Evolutionary conservation across 768 basidiomycete genomes (phyloP), one percentile per base, ranked within the genome.

Genomic region (Lentinus brumalis): DNA sequence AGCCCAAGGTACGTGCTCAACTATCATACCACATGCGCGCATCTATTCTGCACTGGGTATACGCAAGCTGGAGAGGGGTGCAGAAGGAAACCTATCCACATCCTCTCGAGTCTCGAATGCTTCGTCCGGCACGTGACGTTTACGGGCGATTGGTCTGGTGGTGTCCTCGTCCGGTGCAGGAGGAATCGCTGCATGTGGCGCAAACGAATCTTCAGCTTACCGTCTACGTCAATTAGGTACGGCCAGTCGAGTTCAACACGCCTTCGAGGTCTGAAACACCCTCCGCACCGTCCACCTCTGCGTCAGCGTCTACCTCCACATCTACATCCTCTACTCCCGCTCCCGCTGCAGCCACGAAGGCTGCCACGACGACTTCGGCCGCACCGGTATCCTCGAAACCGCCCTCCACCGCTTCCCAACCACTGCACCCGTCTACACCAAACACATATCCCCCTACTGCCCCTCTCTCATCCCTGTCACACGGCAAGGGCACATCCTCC

Each of bases 221-320:
- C 31, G 46, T 52, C 16, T 53, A 14, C 15, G 10, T 32, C 5
- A 6, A n/a, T 39, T 50, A 76, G 71, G 65, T 69, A 11, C 77
- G 74, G 7, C 92, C 92, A 30, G 79, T 76, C 2, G 91, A 94
- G 71, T 94, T 93, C 66, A 80, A 87, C 63, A 77, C 77, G 3
- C 79, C 81, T 9, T 73, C 56, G 57, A 62, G 53, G 31, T 32
- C 64, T 31, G 58, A 53, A 45, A 51, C 78, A 10, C 65, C 75
- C 3, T 63, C 75, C 10, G 4, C n/a, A 8, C n/a, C 26, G 0
- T 26, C 53, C 41, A n/a, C 53, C 21, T 18, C 50, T 16, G 18
- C 64, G 11, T 7, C 39, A 21, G 53, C n/a, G 4, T 26, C 53
- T 32, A 10, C 53, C 21, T 29, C 53, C 76, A 3, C 69, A 74